Evolutionary conservation across 129 eudicot species (phyloP), one percentile per base, ranked within the genome.

Genomic region (Mikania micrantha): DNA sequence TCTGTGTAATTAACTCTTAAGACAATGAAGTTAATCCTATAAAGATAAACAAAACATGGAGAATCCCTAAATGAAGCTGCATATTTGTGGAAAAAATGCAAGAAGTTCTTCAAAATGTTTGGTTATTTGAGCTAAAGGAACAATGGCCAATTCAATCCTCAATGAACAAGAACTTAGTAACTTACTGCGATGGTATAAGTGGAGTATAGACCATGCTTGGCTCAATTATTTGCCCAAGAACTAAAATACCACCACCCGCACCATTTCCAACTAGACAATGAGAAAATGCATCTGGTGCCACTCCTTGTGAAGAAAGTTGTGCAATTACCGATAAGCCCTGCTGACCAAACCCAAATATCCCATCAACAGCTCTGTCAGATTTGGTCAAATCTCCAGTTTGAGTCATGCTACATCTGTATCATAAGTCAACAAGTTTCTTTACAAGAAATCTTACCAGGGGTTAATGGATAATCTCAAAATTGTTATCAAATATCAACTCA

Each of bases 261-360:
- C 72, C 79, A 48, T 75, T 82, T 86, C 99, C 99, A 53, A 64
- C 87, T 75, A 93, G 78, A 77, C 99, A 93, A 72, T 93, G 99
- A 50, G 99, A 89, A 75, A 93, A 93, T 19, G 87, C 83, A 69
- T 85, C 77, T 6, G 96, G 96, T 10, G 88, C 56, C 9, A 84
- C 25, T 44, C 95, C 96, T 78, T 86, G 96, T 12, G 96, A 82
- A 36, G 95, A 79, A 75, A 93, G 91, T 67, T 93, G 99, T 5
- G 99, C 83, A 68, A 93, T 80, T n/a, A 93, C 85, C 40, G 99
- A 93, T 73, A 89, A 71, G 11, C 95, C 87, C 72, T 89, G 95
- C 85, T 93, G 99, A 41, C 99, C 99, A 40, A 93, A 89, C 21
- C 99, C 99, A 66, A 93, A 86, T 24, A 93, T 93, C 53, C 99